Evolutionary conservation across 306 rosid genomes (phyloP).

Genomic region (Acmispon strigosus): DNA sequence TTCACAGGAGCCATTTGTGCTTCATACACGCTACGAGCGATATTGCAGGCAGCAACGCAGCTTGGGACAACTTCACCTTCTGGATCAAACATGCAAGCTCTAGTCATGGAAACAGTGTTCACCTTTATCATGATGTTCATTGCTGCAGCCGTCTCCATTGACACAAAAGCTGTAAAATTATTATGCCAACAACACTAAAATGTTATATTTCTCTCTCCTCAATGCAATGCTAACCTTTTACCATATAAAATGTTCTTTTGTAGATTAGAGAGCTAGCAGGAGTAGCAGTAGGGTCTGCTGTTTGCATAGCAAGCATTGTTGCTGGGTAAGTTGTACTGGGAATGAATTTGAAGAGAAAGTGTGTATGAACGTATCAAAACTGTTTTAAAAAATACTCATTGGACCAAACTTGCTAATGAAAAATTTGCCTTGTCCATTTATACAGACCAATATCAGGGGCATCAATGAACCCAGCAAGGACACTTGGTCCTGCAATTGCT

Average conservation of each 20-base stretch:
- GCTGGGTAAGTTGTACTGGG: conserved; percentile 90
- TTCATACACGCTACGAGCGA: conserved; percentile 40
- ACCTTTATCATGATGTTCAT: conserved; percentile 73
- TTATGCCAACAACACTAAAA: neutral
- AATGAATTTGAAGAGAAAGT: too few species aligned
- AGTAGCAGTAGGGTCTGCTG: conserved; percentile 76
- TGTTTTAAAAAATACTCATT: neutral
- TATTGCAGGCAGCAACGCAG: conserved; percentile 43
- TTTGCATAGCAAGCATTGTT: conserved; percentile 67
- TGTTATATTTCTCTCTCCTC: neutral
- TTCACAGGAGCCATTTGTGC: conserved; percentile 68
- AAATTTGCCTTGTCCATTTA: neutral
- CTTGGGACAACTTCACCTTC: conserved; percentile 63
- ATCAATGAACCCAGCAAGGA: conserved; percentile 89
- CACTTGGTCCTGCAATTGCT: conserved; percentile 80
- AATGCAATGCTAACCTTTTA: neutral
- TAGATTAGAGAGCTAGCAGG: conserved; percentile 71
- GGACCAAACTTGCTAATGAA: neutral
- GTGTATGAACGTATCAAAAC: too few species aligned
- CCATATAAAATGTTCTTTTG: neutral
- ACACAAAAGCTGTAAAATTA: conserved; percentile 57
- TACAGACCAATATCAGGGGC: conserved; percentile 84
- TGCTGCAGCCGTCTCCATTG: conserved; percentile 69
- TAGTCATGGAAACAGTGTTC: conserved; percentile 53
- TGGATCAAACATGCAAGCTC: conserved; percentile 50